These are phyloP conservation scores for Talaromyces sp. DNA, from an alignment of 2,329 filamentous ascomycete genomes.

Conservation along the genomic window DNA sequence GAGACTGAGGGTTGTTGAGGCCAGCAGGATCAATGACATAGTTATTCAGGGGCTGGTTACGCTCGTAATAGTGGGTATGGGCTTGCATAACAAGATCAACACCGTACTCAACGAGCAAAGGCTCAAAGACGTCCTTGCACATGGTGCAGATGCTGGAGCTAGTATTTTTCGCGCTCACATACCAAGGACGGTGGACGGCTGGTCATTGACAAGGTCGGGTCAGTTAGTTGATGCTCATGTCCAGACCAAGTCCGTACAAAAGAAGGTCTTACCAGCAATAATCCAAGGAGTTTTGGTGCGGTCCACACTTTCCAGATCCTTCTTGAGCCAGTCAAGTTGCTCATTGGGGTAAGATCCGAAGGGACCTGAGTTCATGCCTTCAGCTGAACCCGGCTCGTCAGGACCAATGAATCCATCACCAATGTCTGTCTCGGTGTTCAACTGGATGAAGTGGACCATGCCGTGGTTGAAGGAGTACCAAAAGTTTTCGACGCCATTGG, in stretches of 20 bases:
- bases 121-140: constrained; percentile 48
- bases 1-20: constrained; percentile 22
- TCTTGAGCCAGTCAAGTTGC: constrained; percentile 13
- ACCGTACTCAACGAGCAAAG: constrained; percentile 47
- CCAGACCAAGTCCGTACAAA: background rate
- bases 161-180: constrained; percentile 7
- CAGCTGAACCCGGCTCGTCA: constrained; percentile 13
- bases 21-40: constrained; percentile 13
- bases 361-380: constrained; percentile 10
- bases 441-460: constrained; percentile 15
- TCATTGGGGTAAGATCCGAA: constrained; percentile 7
- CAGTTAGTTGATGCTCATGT: background rate
- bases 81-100: constrained; percentile 52
- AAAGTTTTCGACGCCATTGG: constrained; percentile 15
- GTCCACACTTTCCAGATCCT: constrained; percentile 21
- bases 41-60: constrained; percentile 37
- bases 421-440: constrained; percentile 18
- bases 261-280: constrained; percentile 13
- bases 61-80: constrained; percentile 52
- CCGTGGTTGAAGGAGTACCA: constrained; percentile 16
- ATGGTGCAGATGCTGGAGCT: constrained; percentile 29
- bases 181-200: constrained; percentile 24
- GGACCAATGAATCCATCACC: constrained; percentile 11
- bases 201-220: background rate
- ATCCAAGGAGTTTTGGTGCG: constrained; percentile 27